Percentiles rank a stretch among this genome's conserved stretches.
phyloP scores from a whole-genome alignment of 2,329 filamentous ascomycete genomes.

The Huntiella abstrusa region DNA sequence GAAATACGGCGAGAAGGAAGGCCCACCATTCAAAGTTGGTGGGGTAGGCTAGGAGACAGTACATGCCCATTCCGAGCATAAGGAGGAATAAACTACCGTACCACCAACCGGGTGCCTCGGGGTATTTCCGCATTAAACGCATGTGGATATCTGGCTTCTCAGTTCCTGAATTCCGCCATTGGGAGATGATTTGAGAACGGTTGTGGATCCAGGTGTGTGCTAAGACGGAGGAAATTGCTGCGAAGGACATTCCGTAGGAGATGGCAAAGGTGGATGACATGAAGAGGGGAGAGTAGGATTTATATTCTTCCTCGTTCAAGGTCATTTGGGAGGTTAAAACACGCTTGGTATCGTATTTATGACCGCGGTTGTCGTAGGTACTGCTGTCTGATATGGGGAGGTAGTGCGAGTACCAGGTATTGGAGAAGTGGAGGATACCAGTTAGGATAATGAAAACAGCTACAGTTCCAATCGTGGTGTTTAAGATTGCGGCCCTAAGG shows the following conservation, averaged over 20 bases:
- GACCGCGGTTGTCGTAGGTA: conserved; percentile 54
- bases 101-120: conserved; percentile 45
- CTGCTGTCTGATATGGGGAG: conserved; percentile 50
- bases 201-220: conserved; percentile 50
- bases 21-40: conserved; percentile 58
- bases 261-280: conserved; percentile 49
- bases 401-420: conserved; percentile 44
- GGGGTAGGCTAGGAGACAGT: conserved; percentile 38
- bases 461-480: conserved; percentile 49
- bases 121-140: conserved; percentile 43
- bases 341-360: conserved; percentile 41
- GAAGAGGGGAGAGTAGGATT: conserved; percentile 48
- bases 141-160: conserved; percentile 47
- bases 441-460: conserved; percentile 44
- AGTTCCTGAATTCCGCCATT: conserved; percentile 37
- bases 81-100: conserved; percentile 37
- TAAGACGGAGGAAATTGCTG: conserved; percentile 49
- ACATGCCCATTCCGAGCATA: conserved; percentile 33
- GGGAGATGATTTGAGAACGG: conserved; percentile 44
- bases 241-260: conserved; percentile 53
- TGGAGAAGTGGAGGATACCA: conserved; percentile 43
- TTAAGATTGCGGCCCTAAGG: conserved; percentile 48
- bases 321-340: conserved; percentile 44
- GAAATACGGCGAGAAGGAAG: conserved; percentile 45
- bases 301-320: conserved; percentile 44